A percentile compares a stretch with the other conserved stretches of the same genome.
Conservation (phyloP, 2,329 filamentous ascomycete genomes). For the Pseudogymnoascus sp. region DNA sequence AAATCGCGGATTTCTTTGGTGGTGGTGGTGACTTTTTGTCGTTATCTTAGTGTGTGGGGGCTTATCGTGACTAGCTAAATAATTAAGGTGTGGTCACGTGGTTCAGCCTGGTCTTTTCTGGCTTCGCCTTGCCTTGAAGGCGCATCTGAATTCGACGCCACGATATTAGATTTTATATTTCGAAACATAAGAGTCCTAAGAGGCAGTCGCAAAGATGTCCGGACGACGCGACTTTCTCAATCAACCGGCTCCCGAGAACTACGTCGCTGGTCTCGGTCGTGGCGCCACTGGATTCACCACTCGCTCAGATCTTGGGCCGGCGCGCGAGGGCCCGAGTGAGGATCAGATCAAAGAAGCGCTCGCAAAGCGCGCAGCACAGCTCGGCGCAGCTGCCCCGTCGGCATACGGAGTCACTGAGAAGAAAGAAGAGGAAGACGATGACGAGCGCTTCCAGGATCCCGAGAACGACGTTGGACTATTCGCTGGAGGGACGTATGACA, state of each 20-base stretch:
- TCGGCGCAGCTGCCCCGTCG: slow-evolving; percentile 62
- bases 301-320: slow-evolving; percentile 89
- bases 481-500: slow-evolving; percentile 89
- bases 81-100: slow-evolving; percentile 1
- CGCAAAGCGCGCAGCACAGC: slow-evolving; percentile 80
- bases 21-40: slow-evolving; percentile 6
- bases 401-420: slow-evolving; percentile 54
- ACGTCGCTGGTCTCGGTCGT: slow-evolving; percentile 92
- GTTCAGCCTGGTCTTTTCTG: slow-evolving; percentile 7
- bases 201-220: slow-evolving; percentile 22
- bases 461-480: slow-evolving; percentile 96
- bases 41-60: slow-evolving; percentile 10
- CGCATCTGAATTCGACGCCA: background rate
- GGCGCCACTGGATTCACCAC: slow-evolving; percentile 98
- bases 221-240: slow-evolving; percentile 74
- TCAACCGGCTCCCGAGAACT: slow-evolving; percentile 77
- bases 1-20: slow-evolving; percentile 8
- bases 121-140: background rate
- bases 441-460: slow-evolving; percentile 84
- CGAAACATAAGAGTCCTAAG: background rate
- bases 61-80: background rate
- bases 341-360: slow-evolving; percentile 98
- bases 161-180: background rate
- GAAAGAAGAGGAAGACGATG: slow-evolving; percentile 62
- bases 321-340: slow-evolving; percentile 88